Percentiles rank a stretch among this genome's conserved stretches.
These are phyloP conservation scores for Cryphonectria naterciae DNA, from an alignment of 2,329 filamentous ascomycete species.

Conservation along the genomic window DNA sequence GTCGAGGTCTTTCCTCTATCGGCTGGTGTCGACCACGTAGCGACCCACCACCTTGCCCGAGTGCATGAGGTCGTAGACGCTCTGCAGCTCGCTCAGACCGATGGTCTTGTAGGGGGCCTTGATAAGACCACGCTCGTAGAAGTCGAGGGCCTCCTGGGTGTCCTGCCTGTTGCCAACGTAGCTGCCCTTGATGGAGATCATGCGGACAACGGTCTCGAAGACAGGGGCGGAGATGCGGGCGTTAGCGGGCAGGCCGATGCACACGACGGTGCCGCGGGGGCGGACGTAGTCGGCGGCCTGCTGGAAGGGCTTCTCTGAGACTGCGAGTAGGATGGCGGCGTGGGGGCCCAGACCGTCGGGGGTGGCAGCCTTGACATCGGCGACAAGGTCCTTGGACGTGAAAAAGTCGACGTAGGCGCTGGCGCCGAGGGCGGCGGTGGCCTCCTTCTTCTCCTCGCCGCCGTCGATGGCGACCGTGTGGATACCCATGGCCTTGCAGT, in stretches of 20 bases:
- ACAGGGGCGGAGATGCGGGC: constrained; percentile 83
- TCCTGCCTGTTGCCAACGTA: constrained; percentile 95
- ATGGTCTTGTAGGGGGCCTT: constrained; percentile 85
- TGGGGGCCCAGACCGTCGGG: constrained; percentile 82
- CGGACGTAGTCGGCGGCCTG: constrained; percentile 90
- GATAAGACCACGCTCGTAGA: constrained; percentile 83
- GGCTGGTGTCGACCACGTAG: constrained; percentile 77
- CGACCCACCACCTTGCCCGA: constrained; percentile 74
- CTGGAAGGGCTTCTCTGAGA: constrained; percentile 90
- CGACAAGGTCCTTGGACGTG: constrained; percentile 75
- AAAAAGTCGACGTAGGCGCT: constrained; percentile 79
- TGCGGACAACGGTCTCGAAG: constrained; percentile 84
- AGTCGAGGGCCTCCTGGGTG: constrained; percentile 86
- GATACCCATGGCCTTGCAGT: constrained; percentile 89
- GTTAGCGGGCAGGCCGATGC: constrained; percentile 83
- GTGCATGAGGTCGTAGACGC: constrained; percentile 78
- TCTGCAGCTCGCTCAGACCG: constrained; percentile 76
- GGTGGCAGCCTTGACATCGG: constrained; percentile 81
- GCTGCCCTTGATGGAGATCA: constrained; percentile 90
- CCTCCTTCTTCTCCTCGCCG: constrained; percentile 77
- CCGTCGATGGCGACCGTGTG: constrained; percentile 80
- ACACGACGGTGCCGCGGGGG: constrained; percentile 79
- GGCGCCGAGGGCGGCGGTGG: constrained; percentile 73
- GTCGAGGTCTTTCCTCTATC: constrained; percentile 44
- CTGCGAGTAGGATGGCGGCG: constrained; percentile 84